These are phyloP conservation scores for Saccharomyces hybrid DNA, from an alignment of 1,139 yeast genomes.

Conservation along the genomic window DNA sequence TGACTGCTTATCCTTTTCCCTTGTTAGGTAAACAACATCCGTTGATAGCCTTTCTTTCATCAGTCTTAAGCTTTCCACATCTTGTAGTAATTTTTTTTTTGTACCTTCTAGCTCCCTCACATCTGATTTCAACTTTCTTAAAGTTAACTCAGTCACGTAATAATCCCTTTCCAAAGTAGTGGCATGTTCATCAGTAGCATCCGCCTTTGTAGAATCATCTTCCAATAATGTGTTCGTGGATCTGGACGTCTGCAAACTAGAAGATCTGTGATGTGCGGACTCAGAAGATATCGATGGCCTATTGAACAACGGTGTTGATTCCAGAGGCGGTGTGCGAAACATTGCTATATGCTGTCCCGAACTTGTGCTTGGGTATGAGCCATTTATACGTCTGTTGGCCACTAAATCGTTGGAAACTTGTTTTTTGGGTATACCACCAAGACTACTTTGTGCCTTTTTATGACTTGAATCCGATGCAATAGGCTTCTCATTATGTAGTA, in stretches of 20 bases:
- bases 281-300: background rate
- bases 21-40: slow-evolving; percentile 32
- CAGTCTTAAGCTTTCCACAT: slow-evolving; percentile 21
- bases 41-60: slow-evolving; percentile 29
- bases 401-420: background rate
- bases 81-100: slow-evolving; percentile 19
- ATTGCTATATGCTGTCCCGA: background rate
- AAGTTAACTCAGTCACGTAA: slow-evolving; percentile 22
- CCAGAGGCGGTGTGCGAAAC: background rate
- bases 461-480: background rate
- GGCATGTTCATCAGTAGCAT: background rate
- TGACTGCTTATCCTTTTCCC: slow-evolving; percentile 13
- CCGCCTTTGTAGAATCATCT: background rate
- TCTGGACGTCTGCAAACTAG: background rate
- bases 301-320: background rate
- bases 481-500: background rate
- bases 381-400: background rate
- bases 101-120: slow-evolving; percentile 29
- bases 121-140: slow-evolving; percentile 32
- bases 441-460: background rate
- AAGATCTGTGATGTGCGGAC: background rate
- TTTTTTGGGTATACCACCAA: background rate
- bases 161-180: background rate
- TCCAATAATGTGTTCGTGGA: background rate
- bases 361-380: background rate